Evolutionary conservation across 805 yeast genomes (phyloP).

Genomic region (Starmerella vitae): DNA sequence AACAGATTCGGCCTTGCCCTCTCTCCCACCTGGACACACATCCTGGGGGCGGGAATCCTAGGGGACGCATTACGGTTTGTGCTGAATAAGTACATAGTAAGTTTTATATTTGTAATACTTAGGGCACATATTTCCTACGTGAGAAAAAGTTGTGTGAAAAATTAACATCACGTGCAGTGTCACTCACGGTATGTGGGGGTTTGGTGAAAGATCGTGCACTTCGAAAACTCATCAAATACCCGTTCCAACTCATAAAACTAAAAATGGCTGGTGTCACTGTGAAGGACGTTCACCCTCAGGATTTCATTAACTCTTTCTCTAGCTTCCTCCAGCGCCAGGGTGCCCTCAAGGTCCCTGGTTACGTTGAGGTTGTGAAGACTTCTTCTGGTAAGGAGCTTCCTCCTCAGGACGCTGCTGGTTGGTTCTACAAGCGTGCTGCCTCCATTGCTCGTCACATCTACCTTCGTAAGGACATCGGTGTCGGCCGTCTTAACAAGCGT

Average conservation of each 20-base stretch:
- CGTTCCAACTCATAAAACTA: too few relatives aligned
- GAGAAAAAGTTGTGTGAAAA: too few relatives aligned
- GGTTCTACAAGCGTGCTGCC: slow-evolving; percentile 99
- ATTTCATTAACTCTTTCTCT: slow-evolving; percentile 98
- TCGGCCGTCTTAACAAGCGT: slow-evolving; percentile 95
- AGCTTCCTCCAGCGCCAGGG: slow-evolving; percentile 99
- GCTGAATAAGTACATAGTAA: too few relatives aligned
- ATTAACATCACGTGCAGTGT: too few relatives aligned
- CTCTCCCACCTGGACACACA: too few relatives aligned
- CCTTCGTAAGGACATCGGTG: slow-evolving; percentile 99
- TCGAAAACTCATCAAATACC: too few relatives aligned
- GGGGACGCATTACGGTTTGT: too few relatives aligned
- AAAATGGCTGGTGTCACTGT: slow-evolving; percentile 26
- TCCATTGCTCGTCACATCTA: slow-evolving; percentile 99
- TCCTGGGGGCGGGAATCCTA: too few relatives aligned
- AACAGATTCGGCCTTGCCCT: not conserved
- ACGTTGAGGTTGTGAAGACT: slow-evolving; percentile 99
- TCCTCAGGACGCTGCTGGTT: slow-evolving; percentile 98
- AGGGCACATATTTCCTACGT: too few relatives aligned
- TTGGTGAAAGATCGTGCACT: too few relatives aligned
- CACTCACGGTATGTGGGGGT: too few relatives aligned
- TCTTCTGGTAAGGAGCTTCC: slow-evolving; percentile 98
- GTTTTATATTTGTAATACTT: too few relatives aligned
- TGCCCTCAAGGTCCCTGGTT: slow-evolving; percentile 98
- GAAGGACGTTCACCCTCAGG: slow-evolving; percentile 99